Percentiles rank a stretch among this genome's conserved stretches.
These are phyloP conservation scores for Erysimum cheiranthoides DNA, from an alignment of 345 rosid species.

Conservation along the genomic window DNA sequence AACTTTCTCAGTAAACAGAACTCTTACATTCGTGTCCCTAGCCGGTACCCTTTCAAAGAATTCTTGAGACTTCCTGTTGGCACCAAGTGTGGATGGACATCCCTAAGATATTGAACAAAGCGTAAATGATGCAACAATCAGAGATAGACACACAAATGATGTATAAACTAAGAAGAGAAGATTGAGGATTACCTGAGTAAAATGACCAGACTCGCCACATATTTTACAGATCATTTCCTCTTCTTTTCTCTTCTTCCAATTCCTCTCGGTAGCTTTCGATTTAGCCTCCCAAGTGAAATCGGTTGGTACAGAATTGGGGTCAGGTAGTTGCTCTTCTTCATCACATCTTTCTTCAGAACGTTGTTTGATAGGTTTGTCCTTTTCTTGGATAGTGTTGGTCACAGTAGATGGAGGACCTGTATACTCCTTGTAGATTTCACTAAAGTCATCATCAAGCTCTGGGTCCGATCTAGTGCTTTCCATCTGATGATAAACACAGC, in stretches of 20 bases:
- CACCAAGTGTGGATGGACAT: constrained; percentile 97
- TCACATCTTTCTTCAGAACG: constrained; percentile 63
- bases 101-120: constrained; percentile 56
- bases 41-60: constrained; percentile 95
- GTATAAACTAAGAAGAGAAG: background rate
- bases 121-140: background rate
- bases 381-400: constrained; percentile 54
- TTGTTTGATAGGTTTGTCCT: constrained; percentile 58
- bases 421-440: constrained; percentile 94
- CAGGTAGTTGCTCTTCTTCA: constrained; percentile 79
- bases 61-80: constrained; percentile 89
- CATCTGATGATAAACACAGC: constrained; percentile 53
- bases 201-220: constrained; percentile 97
- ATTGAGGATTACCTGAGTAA: constrained; percentile 75
- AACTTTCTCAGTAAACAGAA: constrained; percentile 78
- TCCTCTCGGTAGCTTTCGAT: constrained; percentile 97
- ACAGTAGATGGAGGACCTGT: constrained; percentile 75
- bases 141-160: background rate
- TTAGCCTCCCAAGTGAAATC: constrained; percentile 99
- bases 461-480: constrained; percentile 71
- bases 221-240: constrained; percentile 98
- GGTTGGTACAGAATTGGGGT: constrained; percentile 96
- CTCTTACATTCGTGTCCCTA: constrained; percentile 76
- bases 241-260: constrained; percentile 98
- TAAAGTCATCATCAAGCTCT: constrained; percentile 89